Evolutionary conservation across 2,329 filamentous ascomycete genomes (phyloP), one percentile per base, ranked within the genome.

Genomic region (Neurospora sp.): DNA sequence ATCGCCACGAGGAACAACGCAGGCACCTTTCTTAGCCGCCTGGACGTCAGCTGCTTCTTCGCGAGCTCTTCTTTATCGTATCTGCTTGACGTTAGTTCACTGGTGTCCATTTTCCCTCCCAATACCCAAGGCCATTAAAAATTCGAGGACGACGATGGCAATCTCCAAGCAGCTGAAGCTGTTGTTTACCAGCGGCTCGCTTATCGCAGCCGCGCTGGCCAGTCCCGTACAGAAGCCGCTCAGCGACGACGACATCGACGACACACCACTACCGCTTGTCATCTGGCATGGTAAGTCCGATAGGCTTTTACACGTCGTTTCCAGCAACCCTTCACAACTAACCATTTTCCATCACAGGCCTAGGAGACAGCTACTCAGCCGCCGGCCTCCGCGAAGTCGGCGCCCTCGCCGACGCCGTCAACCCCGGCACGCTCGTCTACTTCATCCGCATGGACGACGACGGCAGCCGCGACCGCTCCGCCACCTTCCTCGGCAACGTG

Each of bases 401-500:
- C 73, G 82, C 85, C n/a, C 85, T 97, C 67, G 91, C 91, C 73
- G 86, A 93, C 71, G 80, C 86, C 67, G 83, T 89, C 70, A 88
- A 97, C 80, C 93, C 93, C 0, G 93, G 92, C 71, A 97, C 93
- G 17, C 90, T 93, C 76, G 89, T 96, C 28, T 91, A 98, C 83
- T 87, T 90, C 74, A 88, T 97, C 77, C 88, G 88, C 15, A 83
- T 97, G 19, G 89, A 86, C 78, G 85, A 88, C 62, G 87, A 90
- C 76, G 84, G 88, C 68, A 83, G 81, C 72, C 84, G 83, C 74
- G 96, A 99, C 84, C 90, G 91, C 67, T 88, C 88, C 69, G 92
- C 92, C 38, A 95, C 93, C 73, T 99, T 97, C 84, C 88, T 96
- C 77, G 96, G 96, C 78, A 97, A 97, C 81, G 83, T 97, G 5